Evolutionary conservation across 208 protist genomes (phyloP).

Genomic region (Trypanosoma rangeli): DNA sequence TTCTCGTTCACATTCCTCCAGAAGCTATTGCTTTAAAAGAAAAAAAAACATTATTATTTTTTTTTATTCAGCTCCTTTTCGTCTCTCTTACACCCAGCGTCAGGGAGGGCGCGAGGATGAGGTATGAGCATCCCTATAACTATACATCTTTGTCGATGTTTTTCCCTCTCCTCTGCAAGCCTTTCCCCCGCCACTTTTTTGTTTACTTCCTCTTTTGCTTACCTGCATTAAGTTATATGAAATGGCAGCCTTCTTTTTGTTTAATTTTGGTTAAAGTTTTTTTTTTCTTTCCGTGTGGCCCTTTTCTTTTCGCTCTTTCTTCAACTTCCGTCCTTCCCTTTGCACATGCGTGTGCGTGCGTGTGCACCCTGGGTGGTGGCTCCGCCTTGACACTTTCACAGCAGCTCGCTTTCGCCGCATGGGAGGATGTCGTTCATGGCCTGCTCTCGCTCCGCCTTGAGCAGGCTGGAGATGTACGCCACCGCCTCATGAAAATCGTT

Average conservation of each 20-base stretch:
- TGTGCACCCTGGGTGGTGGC: neutral
- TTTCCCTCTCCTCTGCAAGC: neutral
- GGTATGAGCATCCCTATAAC: neutral
- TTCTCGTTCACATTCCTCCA: too few species aligned
- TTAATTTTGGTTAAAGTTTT: conserved; percentile 5
- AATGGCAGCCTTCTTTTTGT: neutral
- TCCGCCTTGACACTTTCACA: conserved; percentile 30
- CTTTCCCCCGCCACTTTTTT: conserved; percentile 3
- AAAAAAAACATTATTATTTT: too few species aligned
- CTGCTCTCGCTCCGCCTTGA: conserved; percentile 77
- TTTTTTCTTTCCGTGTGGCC: neutral
- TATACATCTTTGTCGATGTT: neutral
- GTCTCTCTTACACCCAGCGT: too few species aligned
- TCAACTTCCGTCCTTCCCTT: neutral
- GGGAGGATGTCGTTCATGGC: conserved; percentile 82
- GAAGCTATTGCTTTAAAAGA: too few species aligned
- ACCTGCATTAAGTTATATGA: neutral
- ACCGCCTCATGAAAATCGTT: conserved; percentile 87
- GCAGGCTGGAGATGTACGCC: conserved; percentile 67
- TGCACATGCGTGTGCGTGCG: neutral
- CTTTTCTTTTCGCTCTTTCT: conserved; percentile 10
- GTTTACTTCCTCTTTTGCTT: neutral
- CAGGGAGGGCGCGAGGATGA: neutral
- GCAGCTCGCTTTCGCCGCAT: conserved; percentile 83
- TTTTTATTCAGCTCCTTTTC: too few species aligned